These are phyloP conservation scores for Angophora floribunda DNA, from an alignment of 345 rosid genomes.

Conservation along the genomic window DNA sequence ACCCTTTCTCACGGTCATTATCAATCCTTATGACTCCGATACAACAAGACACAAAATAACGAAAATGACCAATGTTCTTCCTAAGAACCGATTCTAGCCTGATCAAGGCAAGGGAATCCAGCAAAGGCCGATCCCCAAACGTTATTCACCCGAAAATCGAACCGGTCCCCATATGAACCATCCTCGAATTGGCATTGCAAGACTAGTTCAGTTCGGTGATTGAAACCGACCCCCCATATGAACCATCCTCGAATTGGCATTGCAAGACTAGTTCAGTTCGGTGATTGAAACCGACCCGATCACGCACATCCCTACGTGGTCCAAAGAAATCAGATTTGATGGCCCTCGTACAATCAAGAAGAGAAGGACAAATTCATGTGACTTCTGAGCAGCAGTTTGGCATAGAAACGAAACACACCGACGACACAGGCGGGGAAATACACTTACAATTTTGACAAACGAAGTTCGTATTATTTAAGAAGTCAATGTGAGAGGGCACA, in stretches of 20 bases:
- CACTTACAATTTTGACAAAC: neutral
- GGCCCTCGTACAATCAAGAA: neutral
- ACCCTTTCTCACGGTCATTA: too few species aligned
- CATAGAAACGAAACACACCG: neutral
- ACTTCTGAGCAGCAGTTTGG: neutral
- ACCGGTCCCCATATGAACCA: accelerated
- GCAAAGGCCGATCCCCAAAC: neutral
- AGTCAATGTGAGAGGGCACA: neutral
- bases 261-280: too few species aligned
- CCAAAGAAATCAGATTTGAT: neutral
- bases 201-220: too few species aligned
- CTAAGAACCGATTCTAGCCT: neutral
- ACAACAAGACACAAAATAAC: neutral
- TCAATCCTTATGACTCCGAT: too few species aligned
- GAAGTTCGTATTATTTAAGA: neutral
- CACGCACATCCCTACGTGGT: neutral
- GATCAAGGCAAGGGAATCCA: too few species aligned
- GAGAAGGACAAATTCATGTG: neutral
- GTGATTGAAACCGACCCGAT: too few species aligned
- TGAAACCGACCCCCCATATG: too few species aligned
- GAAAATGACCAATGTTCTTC: neutral
- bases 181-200: neutral
- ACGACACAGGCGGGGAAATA: neutral
- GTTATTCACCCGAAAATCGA: neutral
- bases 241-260: neutral